Percentiles rank a stretch among this genome's conserved stretches.
These are phyloP conservation scores for Curvularia verruculosa DNA, from an alignment of 2,329 filamentous ascomycete species.

Conservation along the genomic window DNA sequence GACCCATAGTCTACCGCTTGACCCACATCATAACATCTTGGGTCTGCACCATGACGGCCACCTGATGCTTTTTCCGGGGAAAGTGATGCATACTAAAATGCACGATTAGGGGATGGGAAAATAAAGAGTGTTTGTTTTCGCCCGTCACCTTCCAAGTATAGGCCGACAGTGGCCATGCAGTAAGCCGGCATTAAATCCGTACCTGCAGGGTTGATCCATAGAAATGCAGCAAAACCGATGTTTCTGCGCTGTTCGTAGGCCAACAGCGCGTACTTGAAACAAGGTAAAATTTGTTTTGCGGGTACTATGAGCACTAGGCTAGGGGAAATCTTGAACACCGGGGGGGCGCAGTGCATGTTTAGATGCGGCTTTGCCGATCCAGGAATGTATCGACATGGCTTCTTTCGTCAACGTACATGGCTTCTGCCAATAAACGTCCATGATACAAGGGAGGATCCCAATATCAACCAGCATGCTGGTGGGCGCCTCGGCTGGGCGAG, in stretches of 20 bases:
- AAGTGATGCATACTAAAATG: background rate
- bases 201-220: conserved; percentile 5
- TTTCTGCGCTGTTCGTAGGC: background rate
- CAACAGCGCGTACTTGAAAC: conserved; percentile 14
- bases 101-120: conserved; percentile 5
- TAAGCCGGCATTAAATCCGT: conserved; percentile 3
- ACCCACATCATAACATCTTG: conserved; percentile 14
- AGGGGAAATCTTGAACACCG: conserved; percentile 1
- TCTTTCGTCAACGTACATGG: conserved; percentile 1
- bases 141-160: background rate
- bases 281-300: conserved; percentile 8
- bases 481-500: conserved; percentile 1
- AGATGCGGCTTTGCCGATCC: conserved; percentile 1
- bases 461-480: conserved; percentile 5
- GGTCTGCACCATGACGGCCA: conserved; percentile 1
- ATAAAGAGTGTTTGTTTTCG: background rate
- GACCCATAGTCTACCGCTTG: conserved; percentile 16
- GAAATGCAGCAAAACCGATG: conserved; percentile 3
- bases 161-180: conserved; percentile 10
- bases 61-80: conserved; percentile 9
- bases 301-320: conserved; percentile 9
- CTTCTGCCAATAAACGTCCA: conserved; percentile 8
- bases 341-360: background rate
- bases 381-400: conserved; percentile 5
- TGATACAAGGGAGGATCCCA: background rate